These are phyloP conservation scores for Apiospora saccharicola DNA, from an alignment of 2,329 filamentous ascomycete genomes.

Conservation along the genomic window DNA sequence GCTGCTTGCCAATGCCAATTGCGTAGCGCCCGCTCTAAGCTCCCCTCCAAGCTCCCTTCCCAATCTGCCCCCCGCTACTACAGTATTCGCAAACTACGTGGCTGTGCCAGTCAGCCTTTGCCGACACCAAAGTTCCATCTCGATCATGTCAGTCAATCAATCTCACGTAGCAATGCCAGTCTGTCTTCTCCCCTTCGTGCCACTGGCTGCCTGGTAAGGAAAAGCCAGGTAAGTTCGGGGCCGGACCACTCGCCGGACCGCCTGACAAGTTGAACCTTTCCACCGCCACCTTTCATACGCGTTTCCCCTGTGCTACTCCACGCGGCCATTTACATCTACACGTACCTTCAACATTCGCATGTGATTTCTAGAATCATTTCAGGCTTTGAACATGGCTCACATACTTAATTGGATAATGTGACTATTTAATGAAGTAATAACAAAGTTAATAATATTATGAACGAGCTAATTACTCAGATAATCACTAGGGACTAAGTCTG, in stretches of 20 bases:
- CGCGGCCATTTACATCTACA: background rate
- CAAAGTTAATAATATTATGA: background rate
- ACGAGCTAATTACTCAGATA: background rate
- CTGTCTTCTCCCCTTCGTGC: no score
- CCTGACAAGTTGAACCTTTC: slow-evolving; percentile 14
- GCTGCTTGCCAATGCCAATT: background rate
- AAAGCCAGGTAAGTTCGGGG: background rate
- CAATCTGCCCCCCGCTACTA: no score
- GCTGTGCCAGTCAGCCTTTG: background rate
- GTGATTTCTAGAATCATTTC: slow-evolving; percentile 2
- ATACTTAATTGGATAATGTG: background rate
- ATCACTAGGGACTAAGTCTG: background rate
- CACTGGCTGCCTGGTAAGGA: background rate
- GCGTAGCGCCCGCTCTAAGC: background rate
- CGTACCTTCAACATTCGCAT: background rate
- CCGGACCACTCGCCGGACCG: background rate
- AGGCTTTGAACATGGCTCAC: background rate
- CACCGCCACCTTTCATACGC: slow-evolving; percentile 6
- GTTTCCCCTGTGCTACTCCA: slow-evolving; percentile 4
- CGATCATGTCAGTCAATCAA: background rate
- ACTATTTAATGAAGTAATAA: background rate
- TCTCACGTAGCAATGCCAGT: background rate
- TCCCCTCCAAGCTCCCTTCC: no score
- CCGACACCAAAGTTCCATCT: background rate
- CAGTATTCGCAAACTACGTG: slow-evolving; percentile 1